These are phyloP conservation scores for Cystoderma amianthinum DNA, from an alignment of 768 basidiomycete genomes.

Conservation along the genomic window DNA sequence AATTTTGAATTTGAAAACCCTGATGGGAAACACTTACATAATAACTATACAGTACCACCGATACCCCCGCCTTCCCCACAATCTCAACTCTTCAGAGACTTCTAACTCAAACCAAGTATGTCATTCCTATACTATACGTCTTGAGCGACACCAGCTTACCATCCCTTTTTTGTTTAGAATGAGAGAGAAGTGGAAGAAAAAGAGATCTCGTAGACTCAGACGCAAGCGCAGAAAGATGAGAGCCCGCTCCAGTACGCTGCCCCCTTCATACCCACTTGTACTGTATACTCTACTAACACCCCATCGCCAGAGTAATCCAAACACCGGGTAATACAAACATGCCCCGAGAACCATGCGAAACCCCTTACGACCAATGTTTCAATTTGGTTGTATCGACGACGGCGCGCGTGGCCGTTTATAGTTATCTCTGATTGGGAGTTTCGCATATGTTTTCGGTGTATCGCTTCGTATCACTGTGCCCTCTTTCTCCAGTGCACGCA, in stretches of 20 bases:
- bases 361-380: too few relatives aligned
- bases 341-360: too few relatives aligned
- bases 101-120: slow-evolving; percentile 20
- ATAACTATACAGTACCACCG: slow-evolving; percentile 36
- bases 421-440: too few relatives aligned
- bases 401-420: too few relatives aligned
- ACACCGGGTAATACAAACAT: slow-evolving; percentile 39
- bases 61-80: slow-evolving; percentile 6
- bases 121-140: background rate
- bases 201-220: slow-evolving; percentile 87
- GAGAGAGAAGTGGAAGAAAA: slow-evolving; percentile 99
- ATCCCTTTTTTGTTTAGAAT: slow-evolving; percentile 35
- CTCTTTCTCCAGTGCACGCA: background rate
- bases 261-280: background rate
- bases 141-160: slow-evolving; percentile 2
- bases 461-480: background rate
- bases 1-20: background rate
- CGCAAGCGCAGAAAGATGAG: slow-evolving; percentile 96
- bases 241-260: slow-evolving; percentile 81
- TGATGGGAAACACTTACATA: slow-evolving; percentile 23
- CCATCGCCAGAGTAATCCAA: background rate
- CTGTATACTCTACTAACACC: background rate
- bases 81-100: slow-evolving; percentile 21
- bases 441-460: background rate
- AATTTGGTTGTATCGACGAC: too few relatives aligned